phyloP scores from a whole-genome alignment of 2,329 filamentous ascomycete genomes.

The Fusarium avenaceum region DNA sequence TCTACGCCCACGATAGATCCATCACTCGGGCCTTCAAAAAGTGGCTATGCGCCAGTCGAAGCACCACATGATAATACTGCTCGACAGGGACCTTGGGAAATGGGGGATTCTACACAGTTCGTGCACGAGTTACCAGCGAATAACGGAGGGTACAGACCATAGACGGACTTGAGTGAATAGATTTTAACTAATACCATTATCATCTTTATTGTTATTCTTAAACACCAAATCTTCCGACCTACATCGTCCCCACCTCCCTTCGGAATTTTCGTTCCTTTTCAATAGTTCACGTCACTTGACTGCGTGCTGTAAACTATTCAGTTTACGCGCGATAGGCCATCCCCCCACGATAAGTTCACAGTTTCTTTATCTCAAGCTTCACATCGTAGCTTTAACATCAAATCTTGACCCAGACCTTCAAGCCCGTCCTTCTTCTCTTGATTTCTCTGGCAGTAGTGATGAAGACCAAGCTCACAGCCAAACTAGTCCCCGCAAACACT shows the following conservation, averaged over 20 bases:
- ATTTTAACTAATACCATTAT: neutral
- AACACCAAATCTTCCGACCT: no score
- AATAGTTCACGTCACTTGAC: no score
- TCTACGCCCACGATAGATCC: neutral
- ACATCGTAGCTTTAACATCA: neutral
- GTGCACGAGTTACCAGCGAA: conserved; percentile 5
- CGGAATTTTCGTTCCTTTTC: no score
- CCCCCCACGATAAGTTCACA: no score
- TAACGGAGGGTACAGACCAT: neutral
- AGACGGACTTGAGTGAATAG: neutral
- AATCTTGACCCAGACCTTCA: neutral
- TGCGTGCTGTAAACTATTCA: no score
- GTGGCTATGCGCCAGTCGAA: neutral
- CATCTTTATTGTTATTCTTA: neutral
- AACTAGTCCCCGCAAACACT: neutral
- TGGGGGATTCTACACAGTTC: conserved; percentile 4
- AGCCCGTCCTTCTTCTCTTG: neutral
- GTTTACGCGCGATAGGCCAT: no score
- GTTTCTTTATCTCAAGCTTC: no score
- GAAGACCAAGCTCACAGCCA: neutral
- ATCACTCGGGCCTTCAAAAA: neutral
- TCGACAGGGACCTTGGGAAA: conserved; percentile 2
- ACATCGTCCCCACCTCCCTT: no score
- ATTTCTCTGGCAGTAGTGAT: neutral
- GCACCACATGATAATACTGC: neutral